Evolutionary conservation across 768 basidiomycete genomes (phyloP).

Genomic region (Pisolithus marmoratus): DNA sequence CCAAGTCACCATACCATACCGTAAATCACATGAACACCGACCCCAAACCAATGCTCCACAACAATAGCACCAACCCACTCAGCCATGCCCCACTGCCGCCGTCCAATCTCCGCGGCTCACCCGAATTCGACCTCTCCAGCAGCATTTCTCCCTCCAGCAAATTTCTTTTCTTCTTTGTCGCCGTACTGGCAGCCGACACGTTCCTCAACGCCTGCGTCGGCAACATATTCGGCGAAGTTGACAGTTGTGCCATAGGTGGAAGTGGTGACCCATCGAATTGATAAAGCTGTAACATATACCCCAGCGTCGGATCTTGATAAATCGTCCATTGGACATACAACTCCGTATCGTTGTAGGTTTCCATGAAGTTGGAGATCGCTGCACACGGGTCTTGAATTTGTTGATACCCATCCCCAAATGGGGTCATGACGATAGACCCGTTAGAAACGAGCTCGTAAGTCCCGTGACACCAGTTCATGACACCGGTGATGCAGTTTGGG

Average conservation of each 20-base stretch:
- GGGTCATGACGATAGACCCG: constrained; percentile 71
- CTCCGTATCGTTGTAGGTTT: constrained; percentile 75
- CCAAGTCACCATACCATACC: no score
- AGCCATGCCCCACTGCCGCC: constrained; percentile 1
- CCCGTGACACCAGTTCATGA: constrained; percentile 89
- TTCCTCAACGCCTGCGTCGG: constrained; percentile 68
- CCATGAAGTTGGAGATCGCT: constrained; percentile 81
- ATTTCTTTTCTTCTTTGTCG: neutral
- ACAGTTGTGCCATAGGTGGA: constrained; percentile 61
- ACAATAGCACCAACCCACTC: no score
- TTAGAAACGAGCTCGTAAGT: constrained; percentile 61
- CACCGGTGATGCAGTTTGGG: constrained; percentile 86
- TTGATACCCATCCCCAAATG: constrained; percentile 86
- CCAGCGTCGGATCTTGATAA: constrained; percentile 54
- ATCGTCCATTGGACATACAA: constrained; percentile 64
- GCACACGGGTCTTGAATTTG: constrained; percentile 94
- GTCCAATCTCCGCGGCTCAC: constrained; percentile 14
- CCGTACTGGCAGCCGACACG: constrained; percentile 26
- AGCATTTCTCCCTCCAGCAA: neutral
- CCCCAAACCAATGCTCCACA: no score
- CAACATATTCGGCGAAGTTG: constrained; percentile 80
- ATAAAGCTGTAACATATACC: constrained; percentile 72
- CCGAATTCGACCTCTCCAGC: constrained; percentile 17
- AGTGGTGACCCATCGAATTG: constrained; percentile 72
- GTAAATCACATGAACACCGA: no score